These are phyloP conservation scores for Ophiostoma perfectum DNA, from an alignment of 2,329 filamentous ascomycete species.

Conservation along the genomic window DNA sequence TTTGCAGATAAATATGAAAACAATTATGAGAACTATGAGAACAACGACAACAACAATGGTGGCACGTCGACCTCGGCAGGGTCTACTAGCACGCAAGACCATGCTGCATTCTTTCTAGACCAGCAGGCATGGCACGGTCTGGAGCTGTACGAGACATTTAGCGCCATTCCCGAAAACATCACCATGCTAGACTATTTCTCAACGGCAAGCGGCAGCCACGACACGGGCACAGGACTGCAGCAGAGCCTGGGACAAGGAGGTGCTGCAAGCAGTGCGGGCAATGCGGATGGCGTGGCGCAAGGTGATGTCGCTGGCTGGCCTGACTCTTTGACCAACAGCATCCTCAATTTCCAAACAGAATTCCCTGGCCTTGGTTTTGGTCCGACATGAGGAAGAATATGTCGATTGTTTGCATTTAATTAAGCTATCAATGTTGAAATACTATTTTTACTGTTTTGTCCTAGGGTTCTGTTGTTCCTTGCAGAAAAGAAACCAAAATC, in stretches of 20 bases:
- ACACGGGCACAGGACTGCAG: too few relatives aligned
- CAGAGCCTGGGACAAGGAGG: neutral
- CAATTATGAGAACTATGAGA: too few relatives aligned
- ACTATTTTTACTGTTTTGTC: too few relatives aligned
- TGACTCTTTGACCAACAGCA: conserved; percentile 19
- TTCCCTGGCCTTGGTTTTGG: conserved; percentile 3
- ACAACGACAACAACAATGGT: neutral
- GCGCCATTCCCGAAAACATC: conserved; percentile 15
- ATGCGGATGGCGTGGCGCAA: neutral
- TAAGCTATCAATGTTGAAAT: too few relatives aligned
- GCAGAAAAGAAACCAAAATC: too few relatives aligned
- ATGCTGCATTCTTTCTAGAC: neutral
- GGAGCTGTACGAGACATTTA: conserved; percentile 15
- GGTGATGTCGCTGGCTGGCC: conserved; percentile 9
- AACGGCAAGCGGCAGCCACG: neutral
- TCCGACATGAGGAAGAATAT: neutral
- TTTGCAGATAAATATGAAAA: too few relatives aligned
- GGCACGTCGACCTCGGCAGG: neutral
- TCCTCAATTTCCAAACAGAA: conserved; percentile 21
- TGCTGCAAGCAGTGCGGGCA: neutral
- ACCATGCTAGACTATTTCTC: conserved; percentile 21
- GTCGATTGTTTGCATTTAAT: neutral
- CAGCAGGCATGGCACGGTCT: conserved; percentile 18
- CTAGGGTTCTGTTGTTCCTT: too few relatives aligned
- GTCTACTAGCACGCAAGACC: neutral